Conservation (phyloP, 2,329 filamentous ascomycete genomes). For the Neospermospora avenae region DNA sequence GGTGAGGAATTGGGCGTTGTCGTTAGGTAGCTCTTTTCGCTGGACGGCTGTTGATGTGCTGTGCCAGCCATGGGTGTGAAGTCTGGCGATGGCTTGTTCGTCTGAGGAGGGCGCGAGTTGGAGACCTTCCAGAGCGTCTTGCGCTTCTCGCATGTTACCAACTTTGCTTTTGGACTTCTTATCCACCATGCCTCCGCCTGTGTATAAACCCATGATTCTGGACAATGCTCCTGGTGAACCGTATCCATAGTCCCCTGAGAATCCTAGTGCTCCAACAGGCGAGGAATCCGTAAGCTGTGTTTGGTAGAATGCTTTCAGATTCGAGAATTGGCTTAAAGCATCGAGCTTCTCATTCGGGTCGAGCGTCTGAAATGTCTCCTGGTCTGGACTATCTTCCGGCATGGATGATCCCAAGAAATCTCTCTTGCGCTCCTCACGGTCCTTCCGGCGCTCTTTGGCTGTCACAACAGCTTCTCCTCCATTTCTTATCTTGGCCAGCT, state of each 20-base stretch:
- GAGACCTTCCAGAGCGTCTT: slow-evolving; percentile 67
- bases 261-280: slow-evolving; percentile 52
- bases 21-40: slow-evolving; percentile 46
- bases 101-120: slow-evolving; percentile 48
- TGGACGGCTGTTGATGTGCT: slow-evolving; percentile 56
- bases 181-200: slow-evolving; percentile 56
- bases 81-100: slow-evolving; percentile 55
- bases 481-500: slow-evolving; percentile 69
- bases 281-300: slow-evolving; percentile 66
- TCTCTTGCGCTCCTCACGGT: slow-evolving; percentile 28
- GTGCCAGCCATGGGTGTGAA: slow-evolving; percentile 60
- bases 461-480: slow-evolving; percentile 52
- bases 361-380: slow-evolving; percentile 38
- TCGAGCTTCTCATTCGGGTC: slow-evolving; percentile 44
- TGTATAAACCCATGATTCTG: slow-evolving; percentile 90
- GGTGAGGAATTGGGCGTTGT: slow-evolving; percentile 58
- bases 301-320: slow-evolving; percentile 78
- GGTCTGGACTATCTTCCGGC: slow-evolving; percentile 30
- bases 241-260: slow-evolving; percentile 53
- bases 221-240: slow-evolving; percentile 77
- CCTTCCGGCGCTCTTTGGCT: slow-evolving; percentile 39
- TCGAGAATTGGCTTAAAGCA: slow-evolving; percentile 68
- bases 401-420: slow-evolving; percentile 27
- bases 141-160: slow-evolving; percentile 77
- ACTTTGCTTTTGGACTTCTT: slow-evolving; percentile 66